Evolutionary conservation across 2,329 filamentous ascomycete genomes (phyloP).

Genomic region (Arthroderma uncinatum): DNA sequence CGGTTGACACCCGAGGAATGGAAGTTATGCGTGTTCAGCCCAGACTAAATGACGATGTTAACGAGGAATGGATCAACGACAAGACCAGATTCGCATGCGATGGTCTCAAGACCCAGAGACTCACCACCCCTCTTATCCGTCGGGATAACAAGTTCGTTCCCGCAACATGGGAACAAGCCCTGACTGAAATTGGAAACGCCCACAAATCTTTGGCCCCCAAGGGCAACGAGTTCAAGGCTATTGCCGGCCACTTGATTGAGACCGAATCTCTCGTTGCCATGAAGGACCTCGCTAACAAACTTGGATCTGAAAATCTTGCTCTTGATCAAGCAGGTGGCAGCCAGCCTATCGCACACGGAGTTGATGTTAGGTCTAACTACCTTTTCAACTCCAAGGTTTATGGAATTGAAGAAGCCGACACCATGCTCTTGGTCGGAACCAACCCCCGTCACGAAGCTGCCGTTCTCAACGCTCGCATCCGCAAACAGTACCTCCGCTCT

Average conservation of each 20-base stretch:
- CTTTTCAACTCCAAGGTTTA: conserved; percentile 92
- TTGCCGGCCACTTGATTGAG: conserved; percentile 84
- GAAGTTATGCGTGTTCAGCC: conserved; percentile 94
- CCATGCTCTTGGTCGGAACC: conserved; percentile 82
- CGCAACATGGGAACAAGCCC: conserved; percentile 87
- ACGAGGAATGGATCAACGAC: conserved; percentile 99
- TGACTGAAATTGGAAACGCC: conserved; percentile 73
- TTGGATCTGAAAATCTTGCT: conserved; percentile 90
- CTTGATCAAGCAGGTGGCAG: conserved; percentile 79
- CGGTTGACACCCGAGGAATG: conserved; percentile 81
- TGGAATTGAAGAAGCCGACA: conserved; percentile 88
- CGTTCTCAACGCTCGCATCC: conserved; percentile 87
- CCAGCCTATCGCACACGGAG: conserved; percentile 76
- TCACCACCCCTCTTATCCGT: conserved; percentile 84
- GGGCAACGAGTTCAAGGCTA: conserved; percentile 89
- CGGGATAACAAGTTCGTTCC: conserved; percentile 85
- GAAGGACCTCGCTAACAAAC: conserved; percentile 93
- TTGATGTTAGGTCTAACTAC: conserved; percentile 90
- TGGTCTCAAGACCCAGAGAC: conserved; percentile 86
- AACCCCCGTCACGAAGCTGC: conserved; percentile 94
- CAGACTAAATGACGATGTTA: conserved; percentile 91
- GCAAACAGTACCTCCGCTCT: conserved; percentile 94
- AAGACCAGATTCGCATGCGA: conserved; percentile 95
- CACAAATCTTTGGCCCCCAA: conserved; percentile 69
- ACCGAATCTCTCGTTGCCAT: conserved; percentile 89